A percentile compares a stretch with the other conserved stretches of the same genome.
These are phyloP conservation scores for Exophiala oligosperma DNA, from an alignment of 2,329 filamentous ascomycete species.

Conservation along the genomic window DNA sequence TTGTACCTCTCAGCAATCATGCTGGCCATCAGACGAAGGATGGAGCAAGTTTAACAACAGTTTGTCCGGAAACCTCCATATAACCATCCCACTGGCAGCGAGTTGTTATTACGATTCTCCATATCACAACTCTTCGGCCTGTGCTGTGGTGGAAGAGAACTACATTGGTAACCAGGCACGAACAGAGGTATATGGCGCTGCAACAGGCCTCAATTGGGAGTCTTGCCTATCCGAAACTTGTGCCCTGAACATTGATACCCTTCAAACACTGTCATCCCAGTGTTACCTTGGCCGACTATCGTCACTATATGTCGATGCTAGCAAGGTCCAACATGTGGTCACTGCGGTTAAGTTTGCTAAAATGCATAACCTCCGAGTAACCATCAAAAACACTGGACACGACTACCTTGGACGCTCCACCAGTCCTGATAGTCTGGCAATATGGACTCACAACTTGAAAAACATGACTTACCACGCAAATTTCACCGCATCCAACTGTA, in stretches of 20 bases:
- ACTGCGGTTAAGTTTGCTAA: constrained; percentile 15
- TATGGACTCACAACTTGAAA: constrained; percentile 35
- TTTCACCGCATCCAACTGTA: constrained; percentile 31
- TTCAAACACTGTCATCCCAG: neutral
- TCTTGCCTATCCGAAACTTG: neutral
- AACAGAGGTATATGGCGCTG: neutral
- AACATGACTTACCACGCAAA: constrained; percentile 28
- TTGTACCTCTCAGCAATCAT: neutral
- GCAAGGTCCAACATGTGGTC: neutral
- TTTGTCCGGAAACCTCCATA: neutral
- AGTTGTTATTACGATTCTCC: neutral
- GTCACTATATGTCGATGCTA: neutral
- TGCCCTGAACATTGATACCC: neutral
- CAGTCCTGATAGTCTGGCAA: constrained; percentile 33
- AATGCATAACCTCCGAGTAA: constrained; percentile 29
- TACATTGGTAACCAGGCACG: neutral
- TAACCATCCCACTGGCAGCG: neutral
- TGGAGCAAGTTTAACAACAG: neutral
- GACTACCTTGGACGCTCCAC: constrained; percentile 30
- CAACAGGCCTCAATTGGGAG: neutral
- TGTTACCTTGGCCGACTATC: neutral
- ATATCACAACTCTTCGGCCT: neutral
- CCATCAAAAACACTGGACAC: constrained; percentile 31
- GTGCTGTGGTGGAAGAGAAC: neutral
- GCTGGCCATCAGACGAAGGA: neutral